Conservation (phyloP, 2,329 filamentous ascomycete genomes). For the Coccinonectria pachysandricola region DNA sequence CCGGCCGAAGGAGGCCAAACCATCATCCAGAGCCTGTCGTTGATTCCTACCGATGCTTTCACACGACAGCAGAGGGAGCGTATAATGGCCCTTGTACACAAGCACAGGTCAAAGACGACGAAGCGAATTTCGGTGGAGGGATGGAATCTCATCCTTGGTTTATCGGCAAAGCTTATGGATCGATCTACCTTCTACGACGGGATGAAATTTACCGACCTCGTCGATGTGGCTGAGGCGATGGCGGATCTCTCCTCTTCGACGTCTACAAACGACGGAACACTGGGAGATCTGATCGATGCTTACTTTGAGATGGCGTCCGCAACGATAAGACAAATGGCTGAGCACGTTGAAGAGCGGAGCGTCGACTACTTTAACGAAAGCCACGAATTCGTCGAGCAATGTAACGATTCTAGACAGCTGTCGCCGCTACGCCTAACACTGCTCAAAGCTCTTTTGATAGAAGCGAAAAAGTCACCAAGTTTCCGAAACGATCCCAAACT, state of each 20-base stretch:
- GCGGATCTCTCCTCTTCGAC: slow-evolving; percentile 17
- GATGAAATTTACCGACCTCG: slow-evolving; percentile 30
- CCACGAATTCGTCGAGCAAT: slow-evolving; percentile 16
- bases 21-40: slow-evolving; percentile 24
- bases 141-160: slow-evolving; percentile 30
- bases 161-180: slow-evolving; percentile 39
- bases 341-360: slow-evolving; percentile 33
- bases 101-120: slow-evolving; percentile 16
- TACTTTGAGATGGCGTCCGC: slow-evolving; percentile 22
- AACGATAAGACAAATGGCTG: slow-evolving; percentile 33
- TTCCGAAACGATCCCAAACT: slow-evolving; percentile 16
- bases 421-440: slow-evolving; percentile 26
- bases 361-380: slow-evolving; percentile 27
- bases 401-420: slow-evolving; percentile 12
- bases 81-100: slow-evolving; percentile 27
- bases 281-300: slow-evolving; percentile 24
- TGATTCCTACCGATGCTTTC: slow-evolving; percentile 28
- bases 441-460: slow-evolving; percentile 24
- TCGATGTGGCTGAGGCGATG: slow-evolving; percentile 24
- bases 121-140: slow-evolving; percentile 17
- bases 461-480: slow-evolving; percentile 19
- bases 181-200: slow-evolving; percentile 41
- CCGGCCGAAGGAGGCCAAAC: slow-evolving; percentile 19
- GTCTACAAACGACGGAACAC: slow-evolving; percentile 13
- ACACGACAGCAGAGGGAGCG: slow-evolving; percentile 33